phyloP scores from a whole-genome alignment of 1,284 basidiomycete species.

The Ustilago tritici region DNA sequence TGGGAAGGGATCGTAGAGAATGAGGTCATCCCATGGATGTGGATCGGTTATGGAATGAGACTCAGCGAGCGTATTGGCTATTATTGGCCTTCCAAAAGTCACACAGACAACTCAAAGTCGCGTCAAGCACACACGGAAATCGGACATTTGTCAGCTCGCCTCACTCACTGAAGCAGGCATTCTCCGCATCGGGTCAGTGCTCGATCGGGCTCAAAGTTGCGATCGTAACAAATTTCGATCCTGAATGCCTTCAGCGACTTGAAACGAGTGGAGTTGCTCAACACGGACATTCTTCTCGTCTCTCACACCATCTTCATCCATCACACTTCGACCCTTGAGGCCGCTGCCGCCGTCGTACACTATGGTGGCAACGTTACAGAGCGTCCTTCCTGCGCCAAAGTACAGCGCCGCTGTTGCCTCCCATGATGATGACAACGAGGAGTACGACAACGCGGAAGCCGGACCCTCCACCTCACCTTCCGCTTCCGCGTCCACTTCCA shows the following conservation, averaged over 20 bases:
- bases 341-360: not conserved
- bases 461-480: slow-evolving; percentile 30
- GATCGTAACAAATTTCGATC: slow-evolving; percentile 4
- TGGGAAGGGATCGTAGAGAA: not conserved
- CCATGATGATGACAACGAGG: slow-evolving; percentile 19
- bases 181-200: slow-evolving; percentile 1
- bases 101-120: slow-evolving; percentile 4
- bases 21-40: not conserved
- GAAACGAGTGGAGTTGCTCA: slow-evolving; percentile 6
- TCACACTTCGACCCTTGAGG: not conserved
- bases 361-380: slow-evolving; percentile 54
- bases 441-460: slow-evolving; percentile 23
- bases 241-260: not conserved
- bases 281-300: not conserved
- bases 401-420: slow-evolving; percentile 12
- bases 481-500: slow-evolving; percentile 3
- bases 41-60: not conserved
- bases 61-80: not conserved
- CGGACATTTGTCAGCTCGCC: slow-evolving; percentile 6
- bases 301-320: slow-evolving; percentile 3
- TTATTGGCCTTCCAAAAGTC: slow-evolving; percentile 3
- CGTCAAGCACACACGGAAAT: slow-evolving; percentile 7
- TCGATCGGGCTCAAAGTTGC: slow-evolving; percentile 1
- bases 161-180: not conserved
- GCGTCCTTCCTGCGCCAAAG: slow-evolving; percentile 51